These are phyloP conservation scores for Pseudocercospora fijiensis DNA, from an alignment of 2,329 filamentous ascomycete genomes.

Conservation along the genomic window DNA sequence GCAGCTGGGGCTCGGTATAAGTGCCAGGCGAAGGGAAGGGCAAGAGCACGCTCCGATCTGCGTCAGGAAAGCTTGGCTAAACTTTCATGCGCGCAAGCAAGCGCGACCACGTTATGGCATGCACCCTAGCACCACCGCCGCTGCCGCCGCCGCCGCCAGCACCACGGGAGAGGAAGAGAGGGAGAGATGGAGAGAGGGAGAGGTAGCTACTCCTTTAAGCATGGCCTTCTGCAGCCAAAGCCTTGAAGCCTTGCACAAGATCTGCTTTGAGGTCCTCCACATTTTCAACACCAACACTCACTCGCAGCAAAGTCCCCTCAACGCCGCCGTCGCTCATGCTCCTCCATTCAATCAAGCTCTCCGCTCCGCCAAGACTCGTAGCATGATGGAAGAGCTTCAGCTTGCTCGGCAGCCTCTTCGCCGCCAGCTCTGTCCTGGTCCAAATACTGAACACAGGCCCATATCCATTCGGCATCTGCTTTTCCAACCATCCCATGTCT, in stretches of 20 bases:
- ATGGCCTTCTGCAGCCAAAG: slow-evolving; percentile 42
- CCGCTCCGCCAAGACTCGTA: slow-evolving; percentile 88
- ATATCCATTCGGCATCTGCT: slow-evolving; percentile 89
- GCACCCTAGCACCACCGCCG: too few relatives aligned
- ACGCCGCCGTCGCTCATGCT: slow-evolving; percentile 77
- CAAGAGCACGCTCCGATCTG: background rate
- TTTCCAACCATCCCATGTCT: slow-evolving; percentile 65
- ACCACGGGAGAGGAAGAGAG: too few relatives aligned
- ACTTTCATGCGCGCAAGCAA: background rate
- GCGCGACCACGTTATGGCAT: too few relatives aligned
- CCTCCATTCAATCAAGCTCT: slow-evolving; percentile 95
- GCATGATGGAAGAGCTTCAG: slow-evolving; percentile 87
- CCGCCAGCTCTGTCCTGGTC: slow-evolving; percentile 60
- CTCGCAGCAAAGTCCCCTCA: slow-evolving; percentile 69
- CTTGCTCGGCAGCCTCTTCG: slow-evolving; percentile 71
- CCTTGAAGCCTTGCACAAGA: slow-evolving; percentile 65
- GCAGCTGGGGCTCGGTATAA: too few relatives aligned
- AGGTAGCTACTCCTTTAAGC: background rate
- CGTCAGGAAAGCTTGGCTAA: background rate
- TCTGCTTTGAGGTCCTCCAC: slow-evolving; percentile 82
- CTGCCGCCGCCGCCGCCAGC: too few relatives aligned
- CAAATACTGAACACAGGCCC: slow-evolving; percentile 82
- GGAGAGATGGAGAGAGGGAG: too few relatives aligned
- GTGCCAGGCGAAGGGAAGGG: too few relatives aligned
- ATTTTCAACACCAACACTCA: slow-evolving; percentile 84